These are phyloP conservation scores for Mycena floridula DNA, from an alignment of 768 basidiomycete genomes.

Conservation along the genomic window DNA sequence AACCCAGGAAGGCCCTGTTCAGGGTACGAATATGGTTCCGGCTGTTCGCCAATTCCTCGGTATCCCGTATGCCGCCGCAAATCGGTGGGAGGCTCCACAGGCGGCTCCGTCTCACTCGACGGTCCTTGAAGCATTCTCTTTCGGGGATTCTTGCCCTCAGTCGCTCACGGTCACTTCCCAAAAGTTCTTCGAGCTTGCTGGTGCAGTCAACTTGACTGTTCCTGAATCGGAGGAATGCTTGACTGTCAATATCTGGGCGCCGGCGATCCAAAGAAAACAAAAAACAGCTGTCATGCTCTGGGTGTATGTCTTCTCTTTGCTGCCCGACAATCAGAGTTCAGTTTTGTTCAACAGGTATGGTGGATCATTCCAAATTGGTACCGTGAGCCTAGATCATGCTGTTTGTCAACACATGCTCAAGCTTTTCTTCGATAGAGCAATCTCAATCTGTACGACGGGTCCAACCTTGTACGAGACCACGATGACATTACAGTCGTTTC, in stretches of 20 bases:
- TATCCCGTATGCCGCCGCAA: background rate
- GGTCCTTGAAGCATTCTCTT: background rate
- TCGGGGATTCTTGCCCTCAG: background rate
- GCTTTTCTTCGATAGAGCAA: constrained; percentile 18
- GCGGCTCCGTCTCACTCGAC: background rate
- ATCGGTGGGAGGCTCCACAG: background rate
- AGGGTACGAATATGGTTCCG: background rate
- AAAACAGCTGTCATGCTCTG: constrained; percentile 23
- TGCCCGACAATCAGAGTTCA: constrained; percentile 1
- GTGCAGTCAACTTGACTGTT: constrained; percentile 10
- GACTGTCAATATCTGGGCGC: constrained; percentile 34
- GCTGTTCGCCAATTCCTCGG: background rate
- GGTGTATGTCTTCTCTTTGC: constrained; percentile 12
- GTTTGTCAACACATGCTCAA: background rate
- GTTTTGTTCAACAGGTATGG: background rate
- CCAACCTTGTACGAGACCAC: constrained; percentile 24
- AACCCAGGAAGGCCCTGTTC: background rate
- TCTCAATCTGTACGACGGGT: constrained; percentile 19
- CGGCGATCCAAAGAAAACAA: constrained; percentile 24
- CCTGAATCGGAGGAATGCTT: constrained; percentile 30
- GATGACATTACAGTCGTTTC: constrained; percentile 29
- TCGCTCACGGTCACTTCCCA: background rate
- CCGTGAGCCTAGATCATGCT: background rate
- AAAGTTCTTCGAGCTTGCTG: background rate
- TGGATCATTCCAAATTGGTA: background rate